Conservation (phyloP, 192 early-diverging fungal species). For the Entomortierella parvispora region DNA sequence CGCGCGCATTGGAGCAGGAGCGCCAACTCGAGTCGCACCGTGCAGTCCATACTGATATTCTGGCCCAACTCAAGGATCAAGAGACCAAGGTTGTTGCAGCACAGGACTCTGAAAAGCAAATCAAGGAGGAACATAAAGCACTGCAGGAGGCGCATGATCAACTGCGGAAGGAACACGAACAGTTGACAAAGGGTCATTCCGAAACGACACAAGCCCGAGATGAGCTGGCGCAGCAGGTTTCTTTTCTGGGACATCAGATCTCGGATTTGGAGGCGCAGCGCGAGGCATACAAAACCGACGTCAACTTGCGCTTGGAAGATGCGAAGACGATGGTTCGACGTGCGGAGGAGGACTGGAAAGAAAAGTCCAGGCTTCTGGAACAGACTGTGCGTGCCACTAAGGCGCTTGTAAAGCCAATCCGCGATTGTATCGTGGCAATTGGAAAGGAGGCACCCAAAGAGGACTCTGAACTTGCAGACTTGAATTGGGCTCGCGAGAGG, state of each 20-base stretch:
- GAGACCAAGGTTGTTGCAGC: constrained; percentile 1
- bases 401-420: constrained; percentile 20
- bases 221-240: constrained; percentile 38
- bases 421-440: constrained; percentile 10
- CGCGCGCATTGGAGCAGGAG: constrained; percentile 34
- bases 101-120: constrained; percentile 3
- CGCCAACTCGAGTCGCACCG: constrained; percentile 38
- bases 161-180: constrained; percentile 14
- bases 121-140: constrained; percentile 7
- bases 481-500: constrained; percentile 17
- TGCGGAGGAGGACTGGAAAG: constrained; percentile 44
- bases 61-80: constrained; percentile 33
- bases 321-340: constrained; percentile 45
- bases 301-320: constrained; percentile 34
- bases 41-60: constrained; percentile 34
- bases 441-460: background rate
- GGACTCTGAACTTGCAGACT: constrained; percentile 1
- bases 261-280: constrained; percentile 33
- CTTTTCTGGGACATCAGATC: constrained; percentile 30
- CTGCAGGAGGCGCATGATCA: constrained; percentile 6
- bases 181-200: background rate
- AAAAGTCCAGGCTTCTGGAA: constrained; percentile 38
- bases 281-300: constrained; percentile 37
- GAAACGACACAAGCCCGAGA: constrained; percentile 16
- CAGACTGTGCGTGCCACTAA: constrained; percentile 29